phyloP scores from a whole-genome alignment of 257 asterid species.

The Coffea canephora region DNA sequence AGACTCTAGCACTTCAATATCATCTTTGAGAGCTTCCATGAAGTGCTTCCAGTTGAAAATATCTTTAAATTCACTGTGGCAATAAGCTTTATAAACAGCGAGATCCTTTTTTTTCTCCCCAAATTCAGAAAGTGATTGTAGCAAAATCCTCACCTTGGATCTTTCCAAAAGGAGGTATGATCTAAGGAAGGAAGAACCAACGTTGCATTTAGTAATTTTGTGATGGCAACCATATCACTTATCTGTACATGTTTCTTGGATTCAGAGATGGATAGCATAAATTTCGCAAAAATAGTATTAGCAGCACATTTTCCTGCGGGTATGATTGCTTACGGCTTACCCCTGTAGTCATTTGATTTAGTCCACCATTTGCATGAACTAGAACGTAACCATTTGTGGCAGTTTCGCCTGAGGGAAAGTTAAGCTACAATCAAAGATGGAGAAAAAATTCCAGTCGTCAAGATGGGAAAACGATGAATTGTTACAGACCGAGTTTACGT shows the following conservation, averaged over 20 bases:
- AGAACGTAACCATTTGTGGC: constrained; percentile 34
- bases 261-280: not conserved
- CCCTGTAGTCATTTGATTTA: constrained; percentile 48
- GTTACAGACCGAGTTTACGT: constrained; percentile 22
- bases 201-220: constrained; percentile 40
- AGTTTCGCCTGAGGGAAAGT: constrained; percentile 18
- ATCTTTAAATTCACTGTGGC: constrained; percentile 44
- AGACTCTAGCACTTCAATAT: constrained; percentile 31
- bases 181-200: constrained; percentile 42
- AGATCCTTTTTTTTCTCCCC: not conserved
- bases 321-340: constrained; percentile 15
- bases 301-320: not conserved
- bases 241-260: constrained; percentile 24
- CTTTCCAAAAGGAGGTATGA: constrained; percentile 45
- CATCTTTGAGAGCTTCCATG: constrained; percentile 31
- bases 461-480: too few relatives aligned
- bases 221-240: constrained; percentile 45
- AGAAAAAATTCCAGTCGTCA: not conserved
- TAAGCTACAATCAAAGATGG: not conserved
- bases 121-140: not conserved
- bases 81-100: constrained; percentile 10
- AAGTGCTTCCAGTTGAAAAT: constrained; percentile 43
- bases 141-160: constrained; percentile 33
- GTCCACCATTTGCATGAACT: constrained; percentile 44
- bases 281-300: not conserved